A percentile compares a stretch with the other conserved stretches of the same genome.
Conservation (phyloP, 352 stramenopile species). For the Globisporangium recalcitrans region DNA sequence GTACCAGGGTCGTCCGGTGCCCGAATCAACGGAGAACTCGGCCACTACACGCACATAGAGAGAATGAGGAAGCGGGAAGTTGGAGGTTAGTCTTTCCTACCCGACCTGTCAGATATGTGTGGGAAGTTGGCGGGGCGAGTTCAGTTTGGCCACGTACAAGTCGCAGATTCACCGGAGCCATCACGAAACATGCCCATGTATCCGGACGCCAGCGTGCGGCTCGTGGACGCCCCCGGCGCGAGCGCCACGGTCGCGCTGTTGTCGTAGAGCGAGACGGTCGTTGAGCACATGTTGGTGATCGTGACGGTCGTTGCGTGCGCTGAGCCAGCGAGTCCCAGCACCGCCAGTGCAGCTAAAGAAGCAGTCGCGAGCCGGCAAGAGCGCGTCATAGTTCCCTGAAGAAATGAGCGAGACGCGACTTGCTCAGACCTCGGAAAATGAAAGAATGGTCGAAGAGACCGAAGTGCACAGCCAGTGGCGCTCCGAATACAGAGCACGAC, state of each 20-base stretch:
- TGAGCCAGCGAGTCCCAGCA: background rate
- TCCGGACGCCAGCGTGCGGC: slow-evolving; percentile 31
- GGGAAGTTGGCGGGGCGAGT: background rate
- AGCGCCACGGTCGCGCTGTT: slow-evolving; percentile 42
- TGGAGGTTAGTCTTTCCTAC: background rate
- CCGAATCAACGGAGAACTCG: slow-evolving; percentile 41
- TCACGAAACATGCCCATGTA: slow-evolving; percentile 61
- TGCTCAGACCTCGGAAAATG: slow-evolving; percentile 3
- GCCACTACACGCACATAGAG: slow-evolving; percentile 23
- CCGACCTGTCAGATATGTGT: too few relatives aligned
- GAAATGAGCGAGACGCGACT: background rate
- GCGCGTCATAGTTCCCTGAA: background rate
- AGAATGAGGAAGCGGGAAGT: slow-evolving; percentile 16
- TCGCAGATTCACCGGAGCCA: slow-evolving; percentile 32
- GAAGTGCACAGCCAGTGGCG: background rate
- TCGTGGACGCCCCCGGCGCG: slow-evolving; percentile 30
- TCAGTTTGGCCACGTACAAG: slow-evolving; percentile 17
- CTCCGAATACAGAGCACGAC: background rate
- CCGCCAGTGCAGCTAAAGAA: background rate
- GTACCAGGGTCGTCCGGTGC: slow-evolving; percentile 39
- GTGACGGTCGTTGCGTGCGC: slow-evolving; percentile 27
- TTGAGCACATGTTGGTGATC: slow-evolving; percentile 41
- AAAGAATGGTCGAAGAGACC: background rate
- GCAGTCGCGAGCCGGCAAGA: background rate
- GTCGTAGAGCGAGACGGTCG: slow-evolving; percentile 50